These are phyloP conservation scores for Diutina siamensis DNA, from an alignment of 1,139 yeast species.

Conservation along the genomic window DNA sequence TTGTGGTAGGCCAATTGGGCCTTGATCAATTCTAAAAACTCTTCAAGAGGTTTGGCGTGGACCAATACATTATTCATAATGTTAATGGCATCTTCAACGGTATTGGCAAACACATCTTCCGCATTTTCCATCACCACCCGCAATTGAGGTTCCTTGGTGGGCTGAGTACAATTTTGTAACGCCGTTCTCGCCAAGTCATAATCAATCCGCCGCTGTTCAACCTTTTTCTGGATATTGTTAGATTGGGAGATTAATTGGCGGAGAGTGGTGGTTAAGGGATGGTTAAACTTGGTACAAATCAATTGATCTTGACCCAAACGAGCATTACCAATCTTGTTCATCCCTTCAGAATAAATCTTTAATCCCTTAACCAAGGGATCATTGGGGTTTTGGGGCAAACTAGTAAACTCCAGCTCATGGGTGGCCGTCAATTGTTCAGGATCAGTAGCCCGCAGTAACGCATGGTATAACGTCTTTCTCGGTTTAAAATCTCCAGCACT, in stretches of 20 bases:
- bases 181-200: constrained; percentile 69
- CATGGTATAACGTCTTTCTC: constrained; percentile 80
- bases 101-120: constrained; percentile 84
- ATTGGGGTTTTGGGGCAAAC: constrained; percentile 30
- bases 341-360: constrained; percentile 31
- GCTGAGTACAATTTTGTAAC: constrained; percentile 55
- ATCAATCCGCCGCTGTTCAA: constrained; percentile 66
- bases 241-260: constrained; percentile 57
- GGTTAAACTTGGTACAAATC: constrained; percentile 60
- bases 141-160: constrained; percentile 65
- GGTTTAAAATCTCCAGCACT: constrained; percentile 43
- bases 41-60: constrained; percentile 60
- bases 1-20: constrained; percentile 83
- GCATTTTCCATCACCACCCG: constrained; percentile 73
- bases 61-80: constrained; percentile 77
- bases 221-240: constrained; percentile 59
- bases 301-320: constrained; percentile 75
- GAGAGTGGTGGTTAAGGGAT: constrained; percentile 52
- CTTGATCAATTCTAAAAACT: constrained; percentile 55
- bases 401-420: constrained; percentile 17
- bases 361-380: constrained; percentile 33
- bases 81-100: constrained; percentile 80
- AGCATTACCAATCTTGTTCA: constrained; percentile 68
- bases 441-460: constrained; percentile 67
- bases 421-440: constrained; percentile 21